These are phyloP conservation scores for Achlya hypogyna DNA, from an alignment of 352 stramenopile genomes.

Conservation along the genomic window DNA sequence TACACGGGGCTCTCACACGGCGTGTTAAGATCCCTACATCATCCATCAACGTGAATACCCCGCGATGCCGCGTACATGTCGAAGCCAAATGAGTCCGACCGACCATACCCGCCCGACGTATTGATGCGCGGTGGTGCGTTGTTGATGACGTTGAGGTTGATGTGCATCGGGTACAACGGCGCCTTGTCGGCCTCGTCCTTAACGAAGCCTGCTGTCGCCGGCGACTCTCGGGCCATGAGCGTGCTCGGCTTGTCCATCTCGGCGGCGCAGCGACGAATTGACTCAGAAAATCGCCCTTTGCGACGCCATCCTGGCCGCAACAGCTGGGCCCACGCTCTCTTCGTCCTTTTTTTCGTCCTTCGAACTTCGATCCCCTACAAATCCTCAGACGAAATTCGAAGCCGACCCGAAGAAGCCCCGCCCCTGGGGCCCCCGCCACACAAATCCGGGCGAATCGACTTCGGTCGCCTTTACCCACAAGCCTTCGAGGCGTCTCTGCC, in stretches of 20 bases:
- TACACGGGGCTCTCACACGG: conserved; percentile 64
- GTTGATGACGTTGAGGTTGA: conserved; percentile 79
- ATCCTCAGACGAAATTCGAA: neutral
- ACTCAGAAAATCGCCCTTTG: neutral
- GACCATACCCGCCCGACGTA: conserved; percentile 22
- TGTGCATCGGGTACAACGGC: conserved; percentile 55
- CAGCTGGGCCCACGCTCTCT: neutral
- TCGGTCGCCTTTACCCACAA: no score
- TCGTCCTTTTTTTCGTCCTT: neutral
- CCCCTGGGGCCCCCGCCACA: neutral
- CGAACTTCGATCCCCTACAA: neutral
- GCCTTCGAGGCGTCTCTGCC: no score
- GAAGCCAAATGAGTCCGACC: conserved; percentile 26
- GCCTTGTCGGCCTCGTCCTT: conserved; percentile 41
- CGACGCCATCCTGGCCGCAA: neutral
- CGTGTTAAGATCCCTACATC: conserved; percentile 15
- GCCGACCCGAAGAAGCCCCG: neutral
- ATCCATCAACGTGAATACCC: neutral
- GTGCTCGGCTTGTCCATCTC: neutral
- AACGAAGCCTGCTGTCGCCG: neutral
- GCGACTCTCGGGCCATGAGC: neutral
- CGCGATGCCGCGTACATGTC: neutral
- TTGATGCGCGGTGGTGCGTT: conserved; percentile 44
- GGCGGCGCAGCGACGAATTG: neutral
- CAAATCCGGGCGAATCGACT: no score